Evolutionary conservation across 768 basidiomycete genomes (phyloP).

Genomic region (Lactifluus piperatus): DNA sequence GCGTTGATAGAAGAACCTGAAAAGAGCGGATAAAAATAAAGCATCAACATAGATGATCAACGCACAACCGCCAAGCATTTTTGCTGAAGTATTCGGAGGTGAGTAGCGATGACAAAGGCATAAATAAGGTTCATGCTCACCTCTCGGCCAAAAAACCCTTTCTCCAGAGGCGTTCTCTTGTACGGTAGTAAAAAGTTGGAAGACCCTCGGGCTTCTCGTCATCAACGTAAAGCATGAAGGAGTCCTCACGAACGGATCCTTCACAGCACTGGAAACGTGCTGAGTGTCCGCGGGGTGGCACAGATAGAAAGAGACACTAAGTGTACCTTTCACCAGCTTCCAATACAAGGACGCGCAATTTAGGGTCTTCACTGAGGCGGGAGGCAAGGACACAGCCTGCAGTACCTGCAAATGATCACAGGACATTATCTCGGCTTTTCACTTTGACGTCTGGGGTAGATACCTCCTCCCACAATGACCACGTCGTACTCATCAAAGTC

Average conservation of each 20-base stretch:
- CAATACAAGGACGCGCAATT: slow-evolving; percentile 44
- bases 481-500: slow-evolving; percentile 29
- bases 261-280: background rate
- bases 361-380: slow-evolving; percentile 47
- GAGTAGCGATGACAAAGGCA: background rate
- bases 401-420: slow-evolving; percentile 34
- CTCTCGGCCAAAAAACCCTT: slow-evolving; percentile 56
- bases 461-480: slow-evolving; percentile 33
- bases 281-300: background rate
- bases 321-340: slow-evolving; percentile 54
- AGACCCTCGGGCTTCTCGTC: slow-evolving; percentile 42
- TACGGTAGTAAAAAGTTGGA: slow-evolving; percentile 46
- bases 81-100: slow-evolving; percentile 32
- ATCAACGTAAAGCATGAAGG: slow-evolving; percentile 25
- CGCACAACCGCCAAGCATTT: slow-evolving; percentile 68
- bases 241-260: slow-evolving; percentile 17
- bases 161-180: slow-evolving; percentile 41
- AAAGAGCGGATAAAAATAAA: background rate
- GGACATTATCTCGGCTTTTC: background rate
- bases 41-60: slow-evolving; percentile 8
- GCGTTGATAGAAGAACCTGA: slow-evolving; percentile 61
- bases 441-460: background rate
- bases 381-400: slow-evolving; percentile 55
- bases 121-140: slow-evolving; percentile 30
- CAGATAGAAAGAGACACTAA: no score